These are phyloP conservation scores for Aegilops tauschii DNA, from an alignment of 176 grass and related monocot genomes.

Conservation along the genomic window DNA sequence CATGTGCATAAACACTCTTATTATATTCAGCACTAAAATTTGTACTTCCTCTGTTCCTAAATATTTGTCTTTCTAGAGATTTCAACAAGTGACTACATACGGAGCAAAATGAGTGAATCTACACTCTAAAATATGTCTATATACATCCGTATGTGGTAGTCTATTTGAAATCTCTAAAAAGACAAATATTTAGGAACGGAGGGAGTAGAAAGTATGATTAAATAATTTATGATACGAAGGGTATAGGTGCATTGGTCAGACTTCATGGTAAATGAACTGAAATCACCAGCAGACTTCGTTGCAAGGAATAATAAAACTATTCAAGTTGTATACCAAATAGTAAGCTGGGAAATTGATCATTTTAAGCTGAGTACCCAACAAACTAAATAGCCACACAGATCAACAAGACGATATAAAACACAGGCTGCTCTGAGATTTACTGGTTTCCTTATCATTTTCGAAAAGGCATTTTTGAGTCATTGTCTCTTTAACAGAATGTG, in stretches of 20 bases:
- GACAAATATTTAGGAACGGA: too few relatives aligned
- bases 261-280: background rate
- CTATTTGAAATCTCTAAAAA: too few relatives aligned
- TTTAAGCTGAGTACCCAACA: background rate
- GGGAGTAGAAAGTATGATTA: background rate
- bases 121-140: too few relatives aligned
- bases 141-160: too few relatives aligned
- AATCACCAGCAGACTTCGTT: background rate
- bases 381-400: background rate
- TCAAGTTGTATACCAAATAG: background rate
- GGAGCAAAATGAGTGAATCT: too few relatives aligned
- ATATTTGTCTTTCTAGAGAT: too few relatives aligned
- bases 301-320: background rate
- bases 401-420: background rate
- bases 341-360: background rate
- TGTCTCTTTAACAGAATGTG: background rate
- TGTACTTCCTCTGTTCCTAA: too few relatives aligned
- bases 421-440: background rate
- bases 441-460: background rate
- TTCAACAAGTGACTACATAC: too few relatives aligned
- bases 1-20: conserved; percentile 12
- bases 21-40: conserved; percentile 3
- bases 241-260: background rate
- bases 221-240: background rate
- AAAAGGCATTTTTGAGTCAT: background rate